These are phyloP conservation scores for Clavispora fructus DNA, from an alignment of 805 yeast genomes.

Conservation along the genomic window DNA sequence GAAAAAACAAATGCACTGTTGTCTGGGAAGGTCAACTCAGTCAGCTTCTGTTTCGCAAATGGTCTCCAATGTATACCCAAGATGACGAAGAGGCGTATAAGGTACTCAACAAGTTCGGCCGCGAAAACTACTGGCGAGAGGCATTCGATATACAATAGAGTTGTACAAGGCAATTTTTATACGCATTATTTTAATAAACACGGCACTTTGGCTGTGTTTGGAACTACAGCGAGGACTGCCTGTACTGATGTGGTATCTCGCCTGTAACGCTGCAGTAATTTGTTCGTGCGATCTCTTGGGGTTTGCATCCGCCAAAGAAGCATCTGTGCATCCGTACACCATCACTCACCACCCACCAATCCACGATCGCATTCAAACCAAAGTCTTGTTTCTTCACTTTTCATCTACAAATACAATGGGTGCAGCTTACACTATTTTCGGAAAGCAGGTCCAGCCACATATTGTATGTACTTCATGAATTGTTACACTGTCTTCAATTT, in stretches of 20 bases:
- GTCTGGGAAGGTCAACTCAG: conserved; percentile 70
- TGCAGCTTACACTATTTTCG: conserved; percentile 38
- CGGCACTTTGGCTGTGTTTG: no score
- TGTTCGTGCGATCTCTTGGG: background rate
- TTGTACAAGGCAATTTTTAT: no score
- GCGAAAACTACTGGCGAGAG: conserved; percentile 55
- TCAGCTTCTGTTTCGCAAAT: conserved; percentile 52
- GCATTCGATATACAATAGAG: conserved; percentile 5
- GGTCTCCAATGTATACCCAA: conserved; percentile 59
- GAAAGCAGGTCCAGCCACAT: conserved; percentile 42
- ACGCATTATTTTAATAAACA: no score
- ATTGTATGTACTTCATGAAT: conserved; percentile 27
- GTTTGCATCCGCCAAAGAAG: no score
- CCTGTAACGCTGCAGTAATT: no score
- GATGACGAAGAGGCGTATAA: conserved; percentile 47
- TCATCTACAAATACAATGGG: conserved; percentile 24
- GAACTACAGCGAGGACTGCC: no score
- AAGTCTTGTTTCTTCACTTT: background rate
- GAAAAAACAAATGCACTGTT: conserved; percentile 40
- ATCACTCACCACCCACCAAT: background rate
- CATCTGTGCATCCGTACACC: conserved; percentile 6
- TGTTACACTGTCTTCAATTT: background rate
- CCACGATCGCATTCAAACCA: background rate
- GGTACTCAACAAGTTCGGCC: conserved; percentile 45
- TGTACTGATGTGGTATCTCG: no score